Conservation (phyloP, 23 red algal genomes). For the Gracilariopsis chorda region DNA sequence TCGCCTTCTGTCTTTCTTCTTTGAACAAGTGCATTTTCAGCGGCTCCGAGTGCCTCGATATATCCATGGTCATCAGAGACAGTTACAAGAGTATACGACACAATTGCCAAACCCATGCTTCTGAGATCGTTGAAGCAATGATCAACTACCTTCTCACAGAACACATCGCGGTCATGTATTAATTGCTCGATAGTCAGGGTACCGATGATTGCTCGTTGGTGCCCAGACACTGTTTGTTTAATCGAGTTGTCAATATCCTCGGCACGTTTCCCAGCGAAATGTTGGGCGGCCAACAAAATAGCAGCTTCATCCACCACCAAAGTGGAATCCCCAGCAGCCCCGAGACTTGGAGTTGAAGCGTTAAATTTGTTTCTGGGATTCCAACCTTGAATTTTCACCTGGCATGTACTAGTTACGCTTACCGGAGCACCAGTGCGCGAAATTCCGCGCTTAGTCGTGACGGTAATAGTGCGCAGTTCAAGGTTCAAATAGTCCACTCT, state of each 20-base stretch:
- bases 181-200: conserved; percentile 61
- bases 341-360: background rate
- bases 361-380: background rate
- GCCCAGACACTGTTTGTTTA: conserved; percentile 42
- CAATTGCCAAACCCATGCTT: conserved; percentile 57
- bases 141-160: conserved; percentile 13
- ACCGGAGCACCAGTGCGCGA: conserved; percentile 26
- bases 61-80: conserved; percentile 46
- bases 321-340: background rate
- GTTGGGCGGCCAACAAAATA: conserved; percentile 72
- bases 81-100: conserved; percentile 37
- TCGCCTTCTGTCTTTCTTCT: conserved; percentile 44
- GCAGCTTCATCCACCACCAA: conserved; percentile 24
- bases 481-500: conserved; percentile 48
- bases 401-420: conserved; percentile 9
- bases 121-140: conserved; percentile 30
- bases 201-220: conserved; percentile 68
- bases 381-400: conserved; percentile 68
- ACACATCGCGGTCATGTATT: conserved; percentile 35
- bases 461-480: conserved; percentile 50
- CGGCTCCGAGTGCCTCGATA: conserved; percentile 33
- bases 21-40: conserved; percentile 55
- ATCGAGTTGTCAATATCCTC: conserved; percentile 56
- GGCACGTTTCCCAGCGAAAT: conserved; percentile 59
- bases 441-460: conserved; percentile 28